Evolutionary conservation across 306 rosid species (phyloP).

Genomic region (Mimosa pudica): DNA sequence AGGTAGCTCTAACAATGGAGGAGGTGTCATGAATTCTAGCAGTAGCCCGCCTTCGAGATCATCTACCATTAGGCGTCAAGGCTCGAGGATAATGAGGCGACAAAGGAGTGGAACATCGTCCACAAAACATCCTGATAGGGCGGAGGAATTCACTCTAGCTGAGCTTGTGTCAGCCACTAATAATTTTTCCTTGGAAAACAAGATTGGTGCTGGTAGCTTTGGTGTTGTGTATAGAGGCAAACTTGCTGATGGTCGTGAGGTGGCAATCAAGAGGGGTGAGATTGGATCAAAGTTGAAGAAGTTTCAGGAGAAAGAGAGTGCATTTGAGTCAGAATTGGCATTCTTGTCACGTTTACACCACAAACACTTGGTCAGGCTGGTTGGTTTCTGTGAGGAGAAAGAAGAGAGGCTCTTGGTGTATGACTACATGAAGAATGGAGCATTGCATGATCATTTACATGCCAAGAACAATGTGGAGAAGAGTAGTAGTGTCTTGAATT

Average conservation of each 20-base stretch:
- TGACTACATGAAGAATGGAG: conserved; percentile 94
- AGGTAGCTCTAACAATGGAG: conserved; percentile 56
- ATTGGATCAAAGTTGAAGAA: conserved; percentile 57
- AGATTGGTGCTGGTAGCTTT: conserved; percentile 92
- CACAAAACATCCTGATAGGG: conserved; percentile 66
- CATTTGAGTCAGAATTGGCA: conserved; percentile 86
- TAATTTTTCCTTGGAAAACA: conserved; percentile 64
- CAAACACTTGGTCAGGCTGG: conserved; percentile 88
- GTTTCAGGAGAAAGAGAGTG: conserved; percentile 91
- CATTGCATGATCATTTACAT: conserved; percentile 82
- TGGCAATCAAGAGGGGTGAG: conserved; percentile 92
- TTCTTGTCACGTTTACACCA: conserved; percentile 93
- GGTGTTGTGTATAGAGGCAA: conserved; percentile 89
- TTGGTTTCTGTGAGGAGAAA: conserved; percentile 86
- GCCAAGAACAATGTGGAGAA: conserved; percentile 70
- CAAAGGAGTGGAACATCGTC: conserved; percentile 96
- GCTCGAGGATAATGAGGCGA: conserved; percentile 85
- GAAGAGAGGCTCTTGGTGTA: conserved; percentile 91
- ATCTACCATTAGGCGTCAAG: conserved; percentile 70
- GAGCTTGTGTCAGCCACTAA: conserved; percentile 79
- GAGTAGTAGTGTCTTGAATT: conserved; percentile 60
- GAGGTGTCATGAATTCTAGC: conserved; percentile 43
- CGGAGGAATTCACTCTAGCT: conserved; percentile 74
- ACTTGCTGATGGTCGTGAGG: conserved; percentile 73
- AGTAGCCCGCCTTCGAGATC: conserved; percentile 77